Evolutionary conservation across 2,329 filamentous ascomycete genomes (phyloP).

Genomic region (Ophiocordyceps unilateralis): DNA sequence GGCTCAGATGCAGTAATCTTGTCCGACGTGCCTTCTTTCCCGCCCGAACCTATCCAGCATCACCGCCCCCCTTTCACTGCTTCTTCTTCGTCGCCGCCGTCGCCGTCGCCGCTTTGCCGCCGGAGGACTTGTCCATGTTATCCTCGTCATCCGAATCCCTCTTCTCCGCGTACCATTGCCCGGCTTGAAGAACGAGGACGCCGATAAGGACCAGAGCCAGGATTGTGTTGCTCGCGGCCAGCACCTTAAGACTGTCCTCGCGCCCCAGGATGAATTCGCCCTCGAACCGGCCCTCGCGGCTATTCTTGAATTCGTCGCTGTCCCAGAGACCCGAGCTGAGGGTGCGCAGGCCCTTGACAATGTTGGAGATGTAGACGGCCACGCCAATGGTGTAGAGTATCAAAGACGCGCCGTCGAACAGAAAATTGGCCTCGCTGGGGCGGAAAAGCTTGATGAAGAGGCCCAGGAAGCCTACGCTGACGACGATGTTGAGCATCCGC

Average conservation of each 20-base stretch:
- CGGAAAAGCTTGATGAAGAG: conserved; percentile 92
- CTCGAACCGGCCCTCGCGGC: conserved; percentile 22
- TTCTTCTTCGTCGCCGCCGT: conserved; percentile 15
- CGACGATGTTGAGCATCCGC: conserved; percentile 86
- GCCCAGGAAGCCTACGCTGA: conserved; percentile 71
- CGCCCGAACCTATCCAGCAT: background rate
- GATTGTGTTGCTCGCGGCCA: conserved; percentile 92
- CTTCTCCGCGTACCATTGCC: conserved; percentile 95
- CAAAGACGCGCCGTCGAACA: conserved; percentile 76
- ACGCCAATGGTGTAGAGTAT: conserved; percentile 74
- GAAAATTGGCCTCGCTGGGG: conserved; percentile 82
- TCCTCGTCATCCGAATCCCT: conserved; percentile 67
- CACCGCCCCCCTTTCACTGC: conserved; percentile 8
- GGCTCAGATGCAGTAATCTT: background rate
- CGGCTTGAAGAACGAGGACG: conserved; percentile 81
- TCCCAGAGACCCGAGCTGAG: conserved; percentile 55
- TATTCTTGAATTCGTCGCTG: conserved; percentile 21
- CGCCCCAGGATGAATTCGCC: conserved; percentile 56
- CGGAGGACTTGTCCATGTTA: conserved; percentile 8
- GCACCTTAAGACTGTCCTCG: conserved; percentile 79
- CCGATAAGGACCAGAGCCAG: conserved; percentile 82
- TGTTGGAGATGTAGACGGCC: conserved; percentile 89
- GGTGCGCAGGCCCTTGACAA: conserved; percentile 81
- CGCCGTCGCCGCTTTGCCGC: conserved; percentile 8
- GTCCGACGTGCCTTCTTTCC: background rate